Evolutionary conservation across 768 basidiomycete genomes (phyloP).

Genomic region (Tulasnella sp.): DNA sequence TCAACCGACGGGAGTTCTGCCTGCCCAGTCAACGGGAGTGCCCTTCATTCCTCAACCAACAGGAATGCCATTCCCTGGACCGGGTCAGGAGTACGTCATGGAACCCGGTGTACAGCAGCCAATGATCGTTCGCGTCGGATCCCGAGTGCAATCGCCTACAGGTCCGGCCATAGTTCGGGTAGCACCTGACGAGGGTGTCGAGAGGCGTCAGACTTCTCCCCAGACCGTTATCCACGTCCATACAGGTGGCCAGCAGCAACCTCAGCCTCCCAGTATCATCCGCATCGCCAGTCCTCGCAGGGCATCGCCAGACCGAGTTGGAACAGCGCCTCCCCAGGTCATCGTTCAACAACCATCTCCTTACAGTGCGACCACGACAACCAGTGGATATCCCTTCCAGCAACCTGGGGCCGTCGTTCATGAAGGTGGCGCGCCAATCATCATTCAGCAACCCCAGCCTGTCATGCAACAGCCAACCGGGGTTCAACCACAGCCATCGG

Average conservation of each 20-base stretch:
- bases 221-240: background rate
- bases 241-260: background rate
- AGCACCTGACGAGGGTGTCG: background rate
- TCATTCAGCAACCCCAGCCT: background rate
- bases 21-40: background rate
- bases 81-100: background rate
- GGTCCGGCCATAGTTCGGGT: background rate
- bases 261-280: background rate
- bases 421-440: background rate
- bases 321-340: background rate
- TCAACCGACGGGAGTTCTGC: background rate
- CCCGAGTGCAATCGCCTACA: background rate
- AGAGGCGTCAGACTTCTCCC: background rate
- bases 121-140: background rate
- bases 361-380: background rate
- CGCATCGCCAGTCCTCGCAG: background rate
- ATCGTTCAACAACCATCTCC: background rate
- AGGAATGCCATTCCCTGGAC: background rate
- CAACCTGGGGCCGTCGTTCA: slow-evolving; percentile 5
- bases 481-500: background rate
- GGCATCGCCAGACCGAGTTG: background rate
- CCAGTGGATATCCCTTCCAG: background rate
- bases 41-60: background rate
- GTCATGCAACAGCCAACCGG: background rate
- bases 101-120: background rate